Base-by-base conservation (phyloP, 768 basidiomycete genomes). In the Xerocomus spinulosus region DNA sequence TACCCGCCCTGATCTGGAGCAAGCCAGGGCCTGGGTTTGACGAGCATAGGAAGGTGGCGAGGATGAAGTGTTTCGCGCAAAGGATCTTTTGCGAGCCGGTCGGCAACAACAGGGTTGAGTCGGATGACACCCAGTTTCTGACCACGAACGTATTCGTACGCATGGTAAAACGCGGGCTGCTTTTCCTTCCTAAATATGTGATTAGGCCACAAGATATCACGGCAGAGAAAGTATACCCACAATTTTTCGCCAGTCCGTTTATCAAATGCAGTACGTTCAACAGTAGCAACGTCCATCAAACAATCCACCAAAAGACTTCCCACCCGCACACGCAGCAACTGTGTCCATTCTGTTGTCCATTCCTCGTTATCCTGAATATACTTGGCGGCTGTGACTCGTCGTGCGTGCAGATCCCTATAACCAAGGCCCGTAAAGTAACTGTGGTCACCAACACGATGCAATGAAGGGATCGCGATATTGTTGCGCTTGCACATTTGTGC, bases 31-130 rank as follows among this genome's bases (percentile, higher is more conserved):
- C 83, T 84, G 2, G 95, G 95, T 52, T 83, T 82, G 21, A 94
- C 78, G 7, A 99, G 76, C 96, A 98, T 99, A 9, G 95, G 95
- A 20, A 99, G 75, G 66, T 95, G 90, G 2, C 93, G 88, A 14
- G 95, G 93, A 68, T 95, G 92, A 15, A 97, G 72, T 0, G 86
- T 80, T 44, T 82, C 77, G 12, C 73, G 69, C 17, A 93, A 60
- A 33, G 68, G 74, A 51, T 97, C 94, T 49, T 79, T 81, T 3
- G 89, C 82, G 46, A 98, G 71, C 3, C 86, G 79, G 13, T 87
- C 82, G 3, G 83, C 72, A 5, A 98, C 85, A 4, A 76, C 81
- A 0, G 85, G 82, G 64, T 97, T 95, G 49, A 95, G 69, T 61
- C 82, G 82, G 63, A 98, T 84, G 18, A 97, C 81, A 24, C 95